Percentiles rank a stretch among this genome's conserved stretches.
Evolutionary conservation across 192 early-diverging fungal species (phyloP).

Genomic region (Podila minutissima): DNA sequence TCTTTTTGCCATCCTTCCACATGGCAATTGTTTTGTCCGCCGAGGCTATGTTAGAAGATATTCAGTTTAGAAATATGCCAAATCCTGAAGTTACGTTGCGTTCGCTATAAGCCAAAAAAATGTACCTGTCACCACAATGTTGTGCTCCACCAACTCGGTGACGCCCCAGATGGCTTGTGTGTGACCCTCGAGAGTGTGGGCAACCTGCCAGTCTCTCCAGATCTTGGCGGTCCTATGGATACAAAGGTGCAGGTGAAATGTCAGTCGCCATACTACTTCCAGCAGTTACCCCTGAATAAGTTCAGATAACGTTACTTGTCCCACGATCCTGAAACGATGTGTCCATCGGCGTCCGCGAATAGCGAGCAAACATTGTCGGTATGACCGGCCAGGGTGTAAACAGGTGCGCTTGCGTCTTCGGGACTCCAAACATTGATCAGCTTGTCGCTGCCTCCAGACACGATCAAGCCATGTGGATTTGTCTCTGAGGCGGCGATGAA

Average conservation of each 20-base stretch:
- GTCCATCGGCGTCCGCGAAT: conserved; percentile 63
- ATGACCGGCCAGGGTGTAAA: conserved; percentile 83
- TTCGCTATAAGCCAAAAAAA: not conserved
- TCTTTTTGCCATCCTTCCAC: conserved; percentile 79
- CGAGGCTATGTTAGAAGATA: conserved; percentile 63
- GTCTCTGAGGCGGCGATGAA: conserved; percentile 63
- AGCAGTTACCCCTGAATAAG: not conserved
- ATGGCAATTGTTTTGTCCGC: conserved; percentile 92
- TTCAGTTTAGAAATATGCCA: too few species aligned
- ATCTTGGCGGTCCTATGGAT: conserved; percentile 80
- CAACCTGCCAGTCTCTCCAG: conserved; percentile 84
- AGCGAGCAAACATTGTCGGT: conserved; percentile 89
- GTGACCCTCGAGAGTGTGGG: conserved; percentile 82
- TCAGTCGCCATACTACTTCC: not conserved
- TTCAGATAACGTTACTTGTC: conserved; percentile 73
- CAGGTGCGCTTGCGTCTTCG: conserved; percentile 60
- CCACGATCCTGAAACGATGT: conserved; percentile 97
- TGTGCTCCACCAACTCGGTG: conserved; percentile 70
- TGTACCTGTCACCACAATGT: conserved; percentile 80
- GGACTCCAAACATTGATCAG: conserved; percentile 85
- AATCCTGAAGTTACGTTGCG: not conserved
- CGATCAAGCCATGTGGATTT: conserved; percentile 83
- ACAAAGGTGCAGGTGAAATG: not conserved
- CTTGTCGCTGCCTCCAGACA: conserved; percentile 86
- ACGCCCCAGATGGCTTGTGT: conserved; percentile 92